Conservation (phyloP, 1,284 basidiomycete species). For the Limonomyces culmigenus region DNA sequence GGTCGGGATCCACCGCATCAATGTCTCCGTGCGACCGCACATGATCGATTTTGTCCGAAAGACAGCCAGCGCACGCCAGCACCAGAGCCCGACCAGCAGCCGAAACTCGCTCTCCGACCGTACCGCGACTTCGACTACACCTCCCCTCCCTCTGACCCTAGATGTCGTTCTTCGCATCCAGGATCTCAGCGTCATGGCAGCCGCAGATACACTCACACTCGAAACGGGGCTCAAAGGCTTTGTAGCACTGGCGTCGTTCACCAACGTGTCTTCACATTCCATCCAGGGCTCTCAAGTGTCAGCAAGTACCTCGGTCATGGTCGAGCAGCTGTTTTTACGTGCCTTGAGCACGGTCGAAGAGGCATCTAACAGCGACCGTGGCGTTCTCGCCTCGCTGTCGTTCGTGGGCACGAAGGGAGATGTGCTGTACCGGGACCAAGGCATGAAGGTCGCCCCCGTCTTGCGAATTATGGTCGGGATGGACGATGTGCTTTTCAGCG, state of each 20-base stretch:
- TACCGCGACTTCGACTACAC: too few relatives aligned
- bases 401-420: conserved; percentile 28
- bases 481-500: conserved; percentile 29
- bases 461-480: conserved; percentile 28
- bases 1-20: too few relatives aligned
- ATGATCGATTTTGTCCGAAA: too few relatives aligned
- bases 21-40: too few relatives aligned
- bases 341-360: conserved; percentile 45
- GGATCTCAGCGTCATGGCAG: conserved; percentile 37
- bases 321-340: conserved; percentile 32
- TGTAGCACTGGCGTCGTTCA: too few relatives aligned
- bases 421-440: conserved; percentile 28
- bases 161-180: too few relatives aligned
- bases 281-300: conserved; percentile 12
- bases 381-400: conserved; percentile 40
- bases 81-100: too few relatives aligned
- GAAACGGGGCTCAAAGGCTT: conserved; percentile 31
- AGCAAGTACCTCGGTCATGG: conserved; percentile 19
- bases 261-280: conserved; percentile 14
- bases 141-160: too few relatives aligned
- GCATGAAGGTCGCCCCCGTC: conserved; percentile 15
- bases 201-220: conserved; percentile 28
- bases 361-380: conserved; percentile 16
- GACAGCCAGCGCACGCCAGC: too few relatives aligned
- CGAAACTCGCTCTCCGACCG: too few relatives aligned